Evolutionary conservation across 164 flowering plant species (phyloP).

Genomic region (Brasenia schreberi): DNA sequence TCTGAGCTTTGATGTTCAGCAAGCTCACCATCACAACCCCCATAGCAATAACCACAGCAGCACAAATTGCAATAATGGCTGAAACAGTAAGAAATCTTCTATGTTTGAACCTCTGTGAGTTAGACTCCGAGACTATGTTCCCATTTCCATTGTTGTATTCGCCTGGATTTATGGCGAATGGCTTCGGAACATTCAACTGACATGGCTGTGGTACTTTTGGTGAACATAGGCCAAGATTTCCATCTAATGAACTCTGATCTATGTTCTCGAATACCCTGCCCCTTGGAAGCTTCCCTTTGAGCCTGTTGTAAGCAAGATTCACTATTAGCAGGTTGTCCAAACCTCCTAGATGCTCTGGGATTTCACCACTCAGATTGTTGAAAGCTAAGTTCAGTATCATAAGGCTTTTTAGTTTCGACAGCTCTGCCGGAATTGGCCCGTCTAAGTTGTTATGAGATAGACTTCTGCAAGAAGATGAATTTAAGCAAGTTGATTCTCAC

Average conservation of each 20-base stretch:
- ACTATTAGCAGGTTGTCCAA: conserved; percentile 66
- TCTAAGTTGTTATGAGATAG: conserved; percentile 59
- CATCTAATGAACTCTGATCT: conserved; percentile 59
- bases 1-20: conserved; percentile 53
- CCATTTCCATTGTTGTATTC: conserved; percentile 27
- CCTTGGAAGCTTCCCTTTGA: conserved; percentile 65
- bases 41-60: conserved; percentile 39
- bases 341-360: conserved; percentile 59
- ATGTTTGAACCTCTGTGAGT: conserved; percentile 13
- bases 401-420: conserved; percentile 56
- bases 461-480: conserved; percentile 46
- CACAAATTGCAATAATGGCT: conserved; percentile 72
- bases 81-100: conserved; percentile 66
- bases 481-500: not conserved
- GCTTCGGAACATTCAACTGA: conserved; percentile 77
- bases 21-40: conserved; percentile 62
- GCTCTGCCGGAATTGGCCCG: conserved; percentile 50
- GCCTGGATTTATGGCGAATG: conserved; percentile 69
- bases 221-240: conserved; percentile 84
- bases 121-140: conserved; percentile 7
- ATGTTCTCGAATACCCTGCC: conserved; percentile 52
- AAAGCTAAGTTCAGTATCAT: conserved; percentile 62
- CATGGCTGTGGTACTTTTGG: conserved; percentile 72
- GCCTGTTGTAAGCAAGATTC: conserved; percentile 67
- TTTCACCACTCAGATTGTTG: conserved; percentile 68